Percentiles rank a stretch among this genome's conserved stretches.
phyloP scores from a whole-genome alignment of 2,329 filamentous ascomycete species.

The Phyllosticta citriasiana region DNA sequence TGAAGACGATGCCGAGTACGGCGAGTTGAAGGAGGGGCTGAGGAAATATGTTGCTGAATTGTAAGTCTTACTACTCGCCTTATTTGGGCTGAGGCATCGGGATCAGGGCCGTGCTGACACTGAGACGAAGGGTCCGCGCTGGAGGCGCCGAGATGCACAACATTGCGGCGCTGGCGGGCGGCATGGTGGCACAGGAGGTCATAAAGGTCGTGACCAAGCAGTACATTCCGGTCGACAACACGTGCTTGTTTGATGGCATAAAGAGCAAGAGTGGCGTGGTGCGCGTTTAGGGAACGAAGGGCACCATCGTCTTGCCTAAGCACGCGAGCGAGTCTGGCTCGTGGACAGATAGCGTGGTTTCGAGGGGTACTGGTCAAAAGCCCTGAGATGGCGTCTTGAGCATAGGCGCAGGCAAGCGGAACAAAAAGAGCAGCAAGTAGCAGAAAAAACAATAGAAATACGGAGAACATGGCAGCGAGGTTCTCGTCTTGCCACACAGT shows the following conservation, averaged over 20 bases:
- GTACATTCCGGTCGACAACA: conserved; percentile 55
- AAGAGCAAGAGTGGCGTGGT: conserved; percentile 45
- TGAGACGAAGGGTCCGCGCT: conserved; percentile 42
- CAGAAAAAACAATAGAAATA: no score
- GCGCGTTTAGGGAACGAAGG: conserved; percentile 25
- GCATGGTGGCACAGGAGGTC: conserved; percentile 85
- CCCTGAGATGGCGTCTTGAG: no score
- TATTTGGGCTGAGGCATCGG: no score
- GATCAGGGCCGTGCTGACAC: neutral
- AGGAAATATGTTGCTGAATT: conserved; percentile 34
- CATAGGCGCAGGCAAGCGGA: no score
- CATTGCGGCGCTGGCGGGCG: conserved; percentile 75
- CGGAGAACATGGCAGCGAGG: no score
- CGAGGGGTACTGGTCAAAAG: no score
- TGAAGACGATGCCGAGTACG: conserved; percentile 32
- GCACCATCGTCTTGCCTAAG: neutral
- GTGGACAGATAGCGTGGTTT: no score
- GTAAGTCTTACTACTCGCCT: conserved; percentile 20
- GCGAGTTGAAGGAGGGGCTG: conserved; percentile 25
- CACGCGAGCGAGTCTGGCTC: no score
- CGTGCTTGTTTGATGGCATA: conserved; percentile 53
- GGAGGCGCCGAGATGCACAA: conserved; percentile 86
- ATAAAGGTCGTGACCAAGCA: conserved; percentile 76
- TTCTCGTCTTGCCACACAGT: no score
- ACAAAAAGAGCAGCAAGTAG: no score